Conservation (phyloP, 176 grass and related monocot genomes). For the Dendrocalamus sinicus region DNA sequence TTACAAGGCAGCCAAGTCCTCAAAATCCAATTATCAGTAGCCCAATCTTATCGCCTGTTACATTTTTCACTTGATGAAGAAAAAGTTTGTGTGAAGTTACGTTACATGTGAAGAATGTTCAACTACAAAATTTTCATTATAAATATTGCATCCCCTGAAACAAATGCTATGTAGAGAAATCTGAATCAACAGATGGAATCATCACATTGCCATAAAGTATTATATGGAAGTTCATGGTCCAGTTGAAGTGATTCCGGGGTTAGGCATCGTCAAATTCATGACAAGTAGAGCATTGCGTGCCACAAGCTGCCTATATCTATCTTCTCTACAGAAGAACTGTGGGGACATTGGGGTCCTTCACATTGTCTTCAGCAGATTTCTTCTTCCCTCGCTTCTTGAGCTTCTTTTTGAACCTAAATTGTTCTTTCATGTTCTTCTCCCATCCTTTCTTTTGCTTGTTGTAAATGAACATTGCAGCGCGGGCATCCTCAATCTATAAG, state of each 20-base stretch:
- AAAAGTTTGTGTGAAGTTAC: not conserved
- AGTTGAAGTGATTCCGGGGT: not conserved
- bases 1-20: constrained; percentile 16
- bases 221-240: not conserved
- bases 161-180: constrained; percentile 13
- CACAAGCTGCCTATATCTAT: not conserved
- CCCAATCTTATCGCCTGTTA: constrained; percentile 46
- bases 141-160: constrained; percentile 5
- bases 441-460: constrained; percentile 84
- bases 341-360: constrained; percentile 43
- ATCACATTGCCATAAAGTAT: not conserved
- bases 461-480: constrained; percentile 91
- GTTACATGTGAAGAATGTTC: constrained; percentile 19
- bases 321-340: constrained; percentile 50
- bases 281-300: not conserved
- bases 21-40: constrained; percentile 40
- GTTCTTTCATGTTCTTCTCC: constrained; percentile 75
- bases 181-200: not conserved
- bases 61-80: constrained; percentile 33
- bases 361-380: constrained; percentile 37
- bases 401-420: constrained; percentile 66
- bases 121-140: constrained; percentile 37
- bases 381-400: constrained; percentile 57
- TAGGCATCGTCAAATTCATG: constrained; percentile 19
- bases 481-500: constrained; percentile 78